Evolutionary conservation across 1,284 basidiomycete species (phyloP).

Genomic region (Cutaneotrichosporon cyanovorans): DNA sequence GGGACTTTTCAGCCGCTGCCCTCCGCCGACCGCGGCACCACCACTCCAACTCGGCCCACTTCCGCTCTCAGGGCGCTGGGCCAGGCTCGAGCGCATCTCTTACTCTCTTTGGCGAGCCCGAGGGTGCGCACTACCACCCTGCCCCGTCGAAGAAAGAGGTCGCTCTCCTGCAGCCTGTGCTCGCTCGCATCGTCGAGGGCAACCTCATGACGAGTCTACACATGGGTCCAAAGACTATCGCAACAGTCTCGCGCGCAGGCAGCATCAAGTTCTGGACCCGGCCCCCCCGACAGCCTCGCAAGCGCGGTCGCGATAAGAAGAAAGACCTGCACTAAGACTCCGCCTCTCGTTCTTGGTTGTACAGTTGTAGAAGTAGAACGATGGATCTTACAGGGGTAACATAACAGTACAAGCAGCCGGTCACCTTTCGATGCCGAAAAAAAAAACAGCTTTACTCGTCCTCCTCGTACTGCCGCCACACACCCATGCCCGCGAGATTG

Average conservation of each 20-base stretch:
- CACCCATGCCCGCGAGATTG: conserved; percentile 17
- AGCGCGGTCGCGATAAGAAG: conserved; percentile 5
- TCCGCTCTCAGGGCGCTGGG: conserved; percentile 16
- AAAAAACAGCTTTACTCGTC: too few species aligned
- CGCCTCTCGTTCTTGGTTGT: too few species aligned
- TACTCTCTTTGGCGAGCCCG: conserved; percentile 50
- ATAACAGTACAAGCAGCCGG: too few species aligned
- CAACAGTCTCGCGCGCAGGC: conserved; percentile 66
- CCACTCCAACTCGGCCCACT: conserved; percentile 32
- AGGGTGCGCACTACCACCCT: conserved; percentile 62
- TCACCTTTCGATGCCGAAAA: too few species aligned
- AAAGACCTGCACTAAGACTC: conserved; percentile 2
- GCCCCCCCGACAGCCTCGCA: conserved; percentile 46
- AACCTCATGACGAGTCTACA: conserved; percentile 63
- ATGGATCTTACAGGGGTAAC: too few species aligned
- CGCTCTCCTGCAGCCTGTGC: conserved; percentile 79
- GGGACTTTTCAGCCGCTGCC: conserved; percentile 71
- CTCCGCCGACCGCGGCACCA: conserved; percentile 44
- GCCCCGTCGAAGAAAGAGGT: conserved; percentile 83
- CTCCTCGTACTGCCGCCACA: conserved; percentile 7
- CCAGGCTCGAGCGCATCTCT: conserved; percentile 50
- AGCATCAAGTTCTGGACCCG: conserved; percentile 75
- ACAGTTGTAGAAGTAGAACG: too few species aligned
- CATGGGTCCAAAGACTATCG: conserved; percentile 65
- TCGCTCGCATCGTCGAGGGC: conserved; percentile 69